Base-by-base conservation (phyloP, 2,329 filamentous ascomycete species). In the Aspergillus sclerotialis region DNA sequence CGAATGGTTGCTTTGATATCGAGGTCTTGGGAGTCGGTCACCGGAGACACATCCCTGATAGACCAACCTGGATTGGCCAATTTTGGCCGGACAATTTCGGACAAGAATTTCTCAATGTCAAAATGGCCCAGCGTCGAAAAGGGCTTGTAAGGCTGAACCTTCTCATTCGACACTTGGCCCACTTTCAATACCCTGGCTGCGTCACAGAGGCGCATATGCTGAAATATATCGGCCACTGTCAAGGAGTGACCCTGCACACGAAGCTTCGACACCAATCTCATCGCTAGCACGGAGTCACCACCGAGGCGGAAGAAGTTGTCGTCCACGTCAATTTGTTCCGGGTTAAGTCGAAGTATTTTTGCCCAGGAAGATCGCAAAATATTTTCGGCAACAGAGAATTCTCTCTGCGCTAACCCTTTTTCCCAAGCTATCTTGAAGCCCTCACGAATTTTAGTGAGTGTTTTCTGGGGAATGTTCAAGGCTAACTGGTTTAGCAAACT, bases 241-340 rank as follows among this genome's bases (percentile, higher is more conserved):
- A 75, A 39, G 0, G 44, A 40, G 26, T 71, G 54, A 0, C 65
- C 66, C 25, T 66, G 55, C 1, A 53, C 49, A 29, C 69, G 62
- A 6, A 66, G 58, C 27, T 50, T 55, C 8, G 72, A 65, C 0
- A 73, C 69, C 2, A 76, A 49, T 28, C 65, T 69, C 73, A 80
- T 81, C 2, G 75, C 75, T 1, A 67, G 57, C 16, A 79, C 73
- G 0, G 75, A 79, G 54, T 79, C 75, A 13, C 76, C 76, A 1
- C 76, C 75, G 0, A 78, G 64, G 3, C 68, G 65, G 64, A 80
- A 78, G 56, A 80, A 79, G 55, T 71, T 75, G 45, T 78, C 70
- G 8, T 76, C 68, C 1, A 70, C 55, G 1, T 69, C 64, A 12
- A 78, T 73, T 2, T 68, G 58, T 3, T 69, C 48, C 1, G 36